Evolutionary conservation across 176 grass and related monocot genomes (phyloP).

Genomic region (Phragmites australis): DNA sequence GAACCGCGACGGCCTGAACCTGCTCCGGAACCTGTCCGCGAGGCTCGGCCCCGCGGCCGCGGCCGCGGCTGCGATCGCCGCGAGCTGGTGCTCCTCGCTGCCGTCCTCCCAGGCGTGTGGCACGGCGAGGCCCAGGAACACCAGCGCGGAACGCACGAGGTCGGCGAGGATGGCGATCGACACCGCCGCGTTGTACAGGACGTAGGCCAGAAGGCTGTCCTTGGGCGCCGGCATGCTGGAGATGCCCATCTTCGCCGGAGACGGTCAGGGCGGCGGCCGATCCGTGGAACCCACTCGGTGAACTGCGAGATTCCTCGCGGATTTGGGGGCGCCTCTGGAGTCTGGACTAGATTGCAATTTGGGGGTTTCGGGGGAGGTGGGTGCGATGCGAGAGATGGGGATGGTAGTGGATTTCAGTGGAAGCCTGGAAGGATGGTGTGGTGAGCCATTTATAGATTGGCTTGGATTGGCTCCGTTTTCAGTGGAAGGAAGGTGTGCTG

Average conservation of each 20-base stretch:
- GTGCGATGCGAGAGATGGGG: background rate
- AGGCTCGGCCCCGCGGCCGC: constrained; percentile 34
- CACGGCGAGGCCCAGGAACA: constrained; percentile 48
- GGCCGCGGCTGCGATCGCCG: background rate
- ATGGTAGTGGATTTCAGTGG: background rate
- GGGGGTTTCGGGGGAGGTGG: background rate
- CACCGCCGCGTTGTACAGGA: constrained; percentile 68
- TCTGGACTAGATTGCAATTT: constrained; percentile 32
- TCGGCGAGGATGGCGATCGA: constrained; percentile 57
- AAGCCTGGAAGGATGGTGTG: background rate
- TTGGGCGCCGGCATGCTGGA: constrained; percentile 70
- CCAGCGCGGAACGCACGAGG: constrained; percentile 44
- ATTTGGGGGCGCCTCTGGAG: background rate
- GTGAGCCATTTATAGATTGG: constrained; percentile 41
- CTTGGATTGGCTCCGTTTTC: background rate
- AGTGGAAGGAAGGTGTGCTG: no score
- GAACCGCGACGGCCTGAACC: constrained; percentile 56
- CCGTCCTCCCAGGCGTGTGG: constrained; percentile 17
- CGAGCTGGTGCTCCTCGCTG: constrained; percentile 6
- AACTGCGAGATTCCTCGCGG: background rate
- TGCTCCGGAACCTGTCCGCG: constrained; percentile 61
- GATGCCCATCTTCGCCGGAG: constrained; percentile 64
- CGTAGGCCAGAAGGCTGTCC: constrained; percentile 59
- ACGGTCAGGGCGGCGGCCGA: background rate
- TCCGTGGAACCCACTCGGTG: background rate